Base-by-base conservation (phyloP, 2,329 filamentous ascomycete genomes). In the Harringtonia lauricola region DNA sequence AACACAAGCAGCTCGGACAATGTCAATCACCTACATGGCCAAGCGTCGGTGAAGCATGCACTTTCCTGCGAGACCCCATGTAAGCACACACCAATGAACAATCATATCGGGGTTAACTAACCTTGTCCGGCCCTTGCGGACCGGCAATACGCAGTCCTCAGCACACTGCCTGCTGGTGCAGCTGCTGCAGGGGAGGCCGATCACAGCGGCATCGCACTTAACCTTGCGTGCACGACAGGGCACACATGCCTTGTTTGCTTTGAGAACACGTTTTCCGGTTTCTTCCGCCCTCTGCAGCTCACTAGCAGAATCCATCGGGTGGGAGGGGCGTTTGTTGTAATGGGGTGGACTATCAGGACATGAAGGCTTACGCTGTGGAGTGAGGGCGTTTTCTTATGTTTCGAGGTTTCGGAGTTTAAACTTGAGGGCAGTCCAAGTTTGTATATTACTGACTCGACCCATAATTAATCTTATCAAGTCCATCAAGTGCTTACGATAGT, bases 181-280 rank as follows among this genome's bases (percentile, higher is more conserved):
- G 46, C 48, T 50, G 42, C 51, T 53, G 45, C 52, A 54, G 39
- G 51, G 52, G 37, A 52, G 47, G 36, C 51, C 51, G 45, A 46
- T 47, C 45, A 47, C 44, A 34, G 49, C 49, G 41, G 49, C 52
- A 51, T 53, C 46, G 49, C 52, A 54, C 46, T 52, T 52, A 43
- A 54, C 47, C 49, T 54, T 54, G 44, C 52, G 51, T 40, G 29
- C 37, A 44, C 48, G 46, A 41, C 52, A 54, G 43, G 46, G 49
- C 49, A 48, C 39, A 47, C 52, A 54, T 42, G 52, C 52, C 46
- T 52, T 54, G 47, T 52, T 51, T 30, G 44, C 44, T 44, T 47
- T 50, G 47, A 35, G 47, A 38, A 31, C 36, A 34, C 36, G 45
- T 36, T 35, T 41, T 26, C 47, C 41, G 39, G 41, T 41, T 47